A percentile compares a stretch with the other conserved stretches of the same genome.
These are phyloP conservation scores for Penicillium palitans DNA, from an alignment of 2,329 filamentous ascomycete species.

Conservation along the genomic window DNA sequence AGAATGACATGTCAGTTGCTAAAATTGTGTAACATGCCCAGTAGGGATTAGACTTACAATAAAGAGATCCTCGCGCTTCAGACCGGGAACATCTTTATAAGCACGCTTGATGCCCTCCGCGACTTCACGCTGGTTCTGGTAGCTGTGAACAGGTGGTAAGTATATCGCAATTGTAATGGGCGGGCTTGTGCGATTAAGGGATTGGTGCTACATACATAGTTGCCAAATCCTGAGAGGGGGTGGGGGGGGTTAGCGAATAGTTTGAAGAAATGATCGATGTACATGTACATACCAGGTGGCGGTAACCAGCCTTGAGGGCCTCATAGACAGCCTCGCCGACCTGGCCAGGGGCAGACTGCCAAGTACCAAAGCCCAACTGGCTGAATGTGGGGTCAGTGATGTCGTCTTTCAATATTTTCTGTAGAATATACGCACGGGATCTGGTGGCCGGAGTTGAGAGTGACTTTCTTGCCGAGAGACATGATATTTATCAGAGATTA, in stretches of 20 bases:
- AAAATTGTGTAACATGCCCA: background rate
- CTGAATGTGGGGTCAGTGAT: constrained; percentile 19
- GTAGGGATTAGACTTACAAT: constrained; percentile 31
- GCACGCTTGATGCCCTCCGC: constrained; percentile 38
- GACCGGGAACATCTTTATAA: constrained; percentile 40
- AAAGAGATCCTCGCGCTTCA: constrained; percentile 45
- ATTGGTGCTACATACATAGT: constrained; percentile 35
- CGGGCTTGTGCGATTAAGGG: background rate
- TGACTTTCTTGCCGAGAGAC: constrained; percentile 44
- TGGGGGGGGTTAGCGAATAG: constrained; percentile 18
- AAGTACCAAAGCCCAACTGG: constrained; percentile 44
- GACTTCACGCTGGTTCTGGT: constrained; percentile 43
- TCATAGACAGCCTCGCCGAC: constrained; percentile 43
- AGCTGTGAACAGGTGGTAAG: constrained; percentile 22
- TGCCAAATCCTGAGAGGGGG: constrained; percentile 35
- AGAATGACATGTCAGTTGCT: background rate
- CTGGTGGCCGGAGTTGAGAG: constrained; percentile 40
- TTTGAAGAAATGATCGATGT: background rate
- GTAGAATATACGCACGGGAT: constrained; percentile 36
- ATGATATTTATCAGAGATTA: constrained; percentile 23
- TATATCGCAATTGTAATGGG: background rate
- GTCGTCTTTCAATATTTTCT: background rate
- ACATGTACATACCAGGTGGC: constrained; percentile 36
- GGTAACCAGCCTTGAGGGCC: constrained; percentile 43
- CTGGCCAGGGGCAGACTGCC: constrained; percentile 43